Conservation (phyloP, 2,329 filamentous ascomycete species). For the Parafenestella ontariensis region DNA sequence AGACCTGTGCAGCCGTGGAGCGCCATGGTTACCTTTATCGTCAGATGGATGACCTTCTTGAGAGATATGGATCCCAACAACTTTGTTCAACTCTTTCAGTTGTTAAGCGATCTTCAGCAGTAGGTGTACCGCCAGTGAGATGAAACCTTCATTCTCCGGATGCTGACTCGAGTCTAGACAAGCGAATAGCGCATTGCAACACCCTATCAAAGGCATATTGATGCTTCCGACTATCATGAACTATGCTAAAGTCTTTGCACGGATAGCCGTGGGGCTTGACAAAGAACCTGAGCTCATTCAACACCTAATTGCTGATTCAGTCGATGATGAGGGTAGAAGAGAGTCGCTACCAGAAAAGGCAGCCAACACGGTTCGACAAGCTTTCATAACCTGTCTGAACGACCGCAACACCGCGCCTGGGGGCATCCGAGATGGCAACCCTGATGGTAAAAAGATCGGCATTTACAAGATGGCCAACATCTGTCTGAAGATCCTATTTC, state of each 20-base stretch:
- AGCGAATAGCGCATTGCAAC: constrained; percentile 80
- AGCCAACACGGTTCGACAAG: constrained; percentile 86
- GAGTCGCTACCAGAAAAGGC: constrained; percentile 85
- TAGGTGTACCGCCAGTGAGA: constrained; percentile 53
- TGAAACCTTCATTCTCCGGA: not conserved
- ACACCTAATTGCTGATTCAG: constrained; percentile 61
- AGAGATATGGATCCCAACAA: constrained; percentile 80
- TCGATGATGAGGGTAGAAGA: constrained; percentile 69
- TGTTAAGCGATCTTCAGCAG: constrained; percentile 77
- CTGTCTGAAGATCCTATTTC: constrained; percentile 85
- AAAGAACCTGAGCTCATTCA: constrained; percentile 78
- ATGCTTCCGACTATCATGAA: constrained; percentile 85
- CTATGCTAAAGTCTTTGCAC: constrained; percentile 79
- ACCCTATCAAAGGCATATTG: constrained; percentile 79
- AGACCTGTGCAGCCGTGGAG: constrained; percentile 68
- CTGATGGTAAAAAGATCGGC: constrained; percentile 83
- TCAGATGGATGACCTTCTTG: constrained; percentile 81
- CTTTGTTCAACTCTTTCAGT: constrained; percentile 75
- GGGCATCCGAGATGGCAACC: constrained; percentile 64
- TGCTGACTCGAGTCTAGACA: constrained; percentile 57
- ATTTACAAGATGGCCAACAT: constrained; percentile 94
- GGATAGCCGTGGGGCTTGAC: constrained; percentile 83
- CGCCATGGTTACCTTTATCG: constrained; percentile 79
- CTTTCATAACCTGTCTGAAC: constrained; percentile 87
- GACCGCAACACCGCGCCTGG: constrained; percentile 73